Base-by-base conservation (phyloP, 495 filamentous ascomycete genomes). In the Copromyces sp. region DNA sequence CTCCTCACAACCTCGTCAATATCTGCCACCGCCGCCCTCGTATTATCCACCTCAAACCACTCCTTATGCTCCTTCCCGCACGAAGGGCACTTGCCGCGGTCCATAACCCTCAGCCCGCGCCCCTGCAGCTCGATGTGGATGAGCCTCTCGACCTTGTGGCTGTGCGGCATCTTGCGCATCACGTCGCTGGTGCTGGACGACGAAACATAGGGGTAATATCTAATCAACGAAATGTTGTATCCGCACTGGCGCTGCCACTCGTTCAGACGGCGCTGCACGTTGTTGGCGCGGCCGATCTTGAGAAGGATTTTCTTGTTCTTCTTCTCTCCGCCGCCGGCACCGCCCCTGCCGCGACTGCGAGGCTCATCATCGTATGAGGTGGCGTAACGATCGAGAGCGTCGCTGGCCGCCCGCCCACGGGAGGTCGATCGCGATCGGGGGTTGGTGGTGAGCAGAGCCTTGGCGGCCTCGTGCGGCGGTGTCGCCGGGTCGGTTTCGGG, bases 201-300 rank as follows among this genome's bases (percentile, higher is more conserved):
- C 24, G 91, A 82, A 0, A 90, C 85, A 79, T 97, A 93, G 4
- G 95, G 95, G 78, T 99, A 99, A 78, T 91, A 98, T 14, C 96
- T 89, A 39, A 98, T 90, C 20, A 99, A 84, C 8, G 91, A 91
- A 11, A 97, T 82, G 69, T 94, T 89, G 79, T 97, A 92, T 2
- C 91, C 92, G 82, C 96, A 99, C 83, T 98, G 96, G 32, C 90
- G 88, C 16, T 89, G 88, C 95, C 96, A 98, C 81, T 98, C 91
- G 78, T 93, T 94, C 76, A 99, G 83, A 12, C 96, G 88, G 12
- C 95, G 88, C 76, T 97, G 93, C 20, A 99, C 94, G 75, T 98
- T 98, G 69, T 85, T 90, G 5, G 96, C 91, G 20, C 95, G 89
- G 9, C 95, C 96, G 70, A 98, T 98, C 77, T 99, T 98, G 70